A percentile compares a stretch with the other conserved stretches of the same genome.
Evolutionary conservation across 805 yeast genomes (phyloP).

Genomic region (Cyberlindnera sargentensis): DNA sequence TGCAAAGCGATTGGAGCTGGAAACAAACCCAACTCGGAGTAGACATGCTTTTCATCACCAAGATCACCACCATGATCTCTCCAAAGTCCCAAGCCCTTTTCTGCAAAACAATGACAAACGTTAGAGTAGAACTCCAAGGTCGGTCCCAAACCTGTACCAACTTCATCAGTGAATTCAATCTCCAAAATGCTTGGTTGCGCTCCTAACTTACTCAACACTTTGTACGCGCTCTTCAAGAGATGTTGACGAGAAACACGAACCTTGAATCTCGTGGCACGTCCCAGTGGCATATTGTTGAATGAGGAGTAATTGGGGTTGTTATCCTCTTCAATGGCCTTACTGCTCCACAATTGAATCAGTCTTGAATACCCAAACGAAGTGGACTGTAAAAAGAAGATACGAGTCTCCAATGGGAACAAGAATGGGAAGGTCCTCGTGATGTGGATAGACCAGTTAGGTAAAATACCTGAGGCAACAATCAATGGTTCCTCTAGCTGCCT

Average conservation of each 20-base stretch:
- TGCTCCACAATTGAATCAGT: constrained; percentile 71
- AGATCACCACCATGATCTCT: constrained; percentile 28
- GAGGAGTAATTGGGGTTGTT: constrained; percentile 21
- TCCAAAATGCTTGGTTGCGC: constrained; percentile 76
- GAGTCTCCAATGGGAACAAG: constrained; percentile 74
- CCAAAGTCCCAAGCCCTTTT: constrained; percentile 61
- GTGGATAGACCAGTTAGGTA: constrained; percentile 80
- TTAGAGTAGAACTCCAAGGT: constrained; percentile 86
- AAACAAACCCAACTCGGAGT: constrained; percentile 51
- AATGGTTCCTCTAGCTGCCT: constrained; percentile 87
- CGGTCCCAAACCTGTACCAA: constrained; percentile 95
- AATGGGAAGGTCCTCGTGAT: constrained; percentile 74
- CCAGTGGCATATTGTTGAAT: constrained; percentile 34
- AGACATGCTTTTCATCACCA: constrained; percentile 31
- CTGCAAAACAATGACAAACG: constrained; percentile 69
- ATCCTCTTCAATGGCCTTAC: constrained; percentile 34
- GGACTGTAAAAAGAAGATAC: constrained; percentile 71
- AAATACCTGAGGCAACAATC: constrained; percentile 75
- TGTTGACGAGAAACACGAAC: constrained; percentile 67
- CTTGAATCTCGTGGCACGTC: constrained; percentile 73
- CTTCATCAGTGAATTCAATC: constrained; percentile 84
- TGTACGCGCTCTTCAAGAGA: constrained; percentile 69
- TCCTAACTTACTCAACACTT: constrained; percentile 71
- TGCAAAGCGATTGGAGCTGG: constrained; percentile 52
- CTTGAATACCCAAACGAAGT: constrained; percentile 91